Evolutionary conservation across 2,329 filamentous ascomycete genomes (phyloP), one percentile per base, ranked within the genome.

Genomic region (Sarocladium oryzae): DNA sequence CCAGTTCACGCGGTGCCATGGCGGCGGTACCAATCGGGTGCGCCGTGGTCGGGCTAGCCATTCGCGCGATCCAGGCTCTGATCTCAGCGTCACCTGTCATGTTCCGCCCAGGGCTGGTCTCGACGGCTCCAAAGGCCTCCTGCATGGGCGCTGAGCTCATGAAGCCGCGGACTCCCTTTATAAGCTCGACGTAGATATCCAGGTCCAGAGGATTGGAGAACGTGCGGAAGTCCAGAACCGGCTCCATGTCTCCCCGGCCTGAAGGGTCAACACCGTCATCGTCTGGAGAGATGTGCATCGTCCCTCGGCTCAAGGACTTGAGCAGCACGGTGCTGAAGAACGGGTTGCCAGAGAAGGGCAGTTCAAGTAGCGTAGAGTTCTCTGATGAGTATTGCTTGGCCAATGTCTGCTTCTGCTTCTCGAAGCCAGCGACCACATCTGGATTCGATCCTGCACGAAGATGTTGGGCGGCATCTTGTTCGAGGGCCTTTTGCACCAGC

Each of bases 151-250:
- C 63, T 36, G 66, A 60, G 23, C 58, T 30, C 49, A 61, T 63
- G 52, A 60, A 57, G 4, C 54, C 63, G 0, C 69, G 64, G 16
- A 68, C 65, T 54, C 68, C 69, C 23, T 67, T 67, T 3, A 69
- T 57, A 6, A 70, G 64, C 33, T 63, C 60, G 21, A 61, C 63
- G 43, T 78, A 71, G 18, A 69, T 70, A 56, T 73, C 73, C 32
- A 76, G 61, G 55, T 82, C 79, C 38, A 78, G 67, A 9, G 78
- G 75, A 56, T 79, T 68, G 21, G 69, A 71, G 53, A 69, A 57
- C 13, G 63, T 58, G 41, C 66, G 61, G 52, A 56, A 60, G 75
- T 72, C 64, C 67, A 80, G 48, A 69, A 74, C 21, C 70, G 74
- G 57, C 76, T 74, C 52, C 76, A 76, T 28, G 76, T 70, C 3